These are phyloP conservation scores for Skeletonema tropicum DNA, from an alignment of 108 stramenopile genomes.

Conservation along the genomic window DNA sequence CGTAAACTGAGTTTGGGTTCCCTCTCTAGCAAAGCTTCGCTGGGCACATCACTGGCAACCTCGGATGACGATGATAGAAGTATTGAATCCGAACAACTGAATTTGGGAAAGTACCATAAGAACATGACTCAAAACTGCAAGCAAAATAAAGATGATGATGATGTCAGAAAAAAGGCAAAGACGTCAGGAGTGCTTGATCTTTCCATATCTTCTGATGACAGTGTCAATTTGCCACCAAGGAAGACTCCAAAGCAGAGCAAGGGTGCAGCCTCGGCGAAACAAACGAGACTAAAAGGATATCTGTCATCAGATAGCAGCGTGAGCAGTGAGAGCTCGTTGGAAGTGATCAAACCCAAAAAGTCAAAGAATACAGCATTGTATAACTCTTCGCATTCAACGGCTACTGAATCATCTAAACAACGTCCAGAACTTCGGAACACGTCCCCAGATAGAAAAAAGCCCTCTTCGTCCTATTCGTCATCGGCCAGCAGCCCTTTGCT, in stretches of 20 bases:
- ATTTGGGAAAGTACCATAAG: neutral
- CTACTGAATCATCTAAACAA: neutral
- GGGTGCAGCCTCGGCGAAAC: no score
- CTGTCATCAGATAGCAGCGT: neutral
- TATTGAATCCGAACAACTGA: neutral
- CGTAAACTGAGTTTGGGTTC: neutral
- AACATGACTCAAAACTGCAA: neutral
- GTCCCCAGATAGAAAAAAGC: neutral
- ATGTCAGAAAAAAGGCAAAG: neutral
- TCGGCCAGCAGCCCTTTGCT: neutral
- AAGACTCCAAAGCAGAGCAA: constrained; percentile 9
- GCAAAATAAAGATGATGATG: neutral
- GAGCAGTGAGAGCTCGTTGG: neutral
- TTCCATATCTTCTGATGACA: constrained; percentile 11
- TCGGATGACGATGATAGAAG: neutral
- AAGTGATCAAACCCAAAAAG: neutral
- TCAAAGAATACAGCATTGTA: neutral
- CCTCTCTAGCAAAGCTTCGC: neutral
- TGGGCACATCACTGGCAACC: neutral
- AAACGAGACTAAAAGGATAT: no score
- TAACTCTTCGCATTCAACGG: neutral
- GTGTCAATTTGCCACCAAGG: constrained; percentile 3
- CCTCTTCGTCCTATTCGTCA: neutral
- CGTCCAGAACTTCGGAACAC: neutral
- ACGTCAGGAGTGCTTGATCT: neutral